Conservation (phyloP, 2,329 filamentous ascomycete genomes). For the Paraconiothyrium brasiliense region DNA sequence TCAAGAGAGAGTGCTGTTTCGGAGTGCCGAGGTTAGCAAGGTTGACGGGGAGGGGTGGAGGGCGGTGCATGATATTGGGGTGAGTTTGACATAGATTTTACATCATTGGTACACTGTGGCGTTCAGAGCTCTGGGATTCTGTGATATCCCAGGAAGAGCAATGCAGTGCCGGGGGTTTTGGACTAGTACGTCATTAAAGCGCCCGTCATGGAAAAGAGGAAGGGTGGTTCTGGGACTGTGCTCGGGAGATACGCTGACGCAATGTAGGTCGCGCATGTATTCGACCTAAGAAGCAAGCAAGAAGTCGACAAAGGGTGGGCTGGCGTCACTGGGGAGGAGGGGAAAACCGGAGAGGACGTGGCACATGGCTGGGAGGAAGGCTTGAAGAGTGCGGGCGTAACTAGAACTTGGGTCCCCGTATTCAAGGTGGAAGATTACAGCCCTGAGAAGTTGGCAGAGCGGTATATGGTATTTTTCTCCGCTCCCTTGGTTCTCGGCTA, state of each 20-base stretch:
- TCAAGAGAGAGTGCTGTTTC: slow-evolving; percentile 67
- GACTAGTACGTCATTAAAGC: too few species aligned
- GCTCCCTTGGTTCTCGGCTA: not conserved
- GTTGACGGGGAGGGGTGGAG: slow-evolving; percentile 33
- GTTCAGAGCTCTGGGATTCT: too few species aligned
- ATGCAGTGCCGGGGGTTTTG: too few species aligned
- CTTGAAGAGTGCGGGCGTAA: slow-evolving; percentile 53
- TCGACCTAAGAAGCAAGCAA: slow-evolving; percentile 71
- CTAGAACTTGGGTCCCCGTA: slow-evolving; percentile 69
- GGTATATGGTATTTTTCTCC: slow-evolving; percentile 55
- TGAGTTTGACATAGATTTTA: not conserved
- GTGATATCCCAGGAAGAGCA: too few species aligned
- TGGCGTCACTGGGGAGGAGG: slow-evolving; percentile 36
- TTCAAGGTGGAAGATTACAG: slow-evolving; percentile 69
- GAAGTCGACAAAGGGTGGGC: slow-evolving; percentile 62
- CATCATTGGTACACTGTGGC: too few species aligned
- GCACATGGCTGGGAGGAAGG: slow-evolving; percentile 29
- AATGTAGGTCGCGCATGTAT: slow-evolving; percentile 65
- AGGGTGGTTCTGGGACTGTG: too few species aligned
- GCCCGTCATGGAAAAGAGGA: too few species aligned
- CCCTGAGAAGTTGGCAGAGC: slow-evolving; percentile 69
- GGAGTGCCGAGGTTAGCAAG: slow-evolving; percentile 70
- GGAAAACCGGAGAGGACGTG: slow-evolving; percentile 49
- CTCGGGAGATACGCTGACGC: not conserved
- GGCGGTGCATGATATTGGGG: slow-evolving; percentile 56